Evolutionary conservation across 441 rosid genomes (phyloP).

Genomic region (Hura crepitans): DNA sequence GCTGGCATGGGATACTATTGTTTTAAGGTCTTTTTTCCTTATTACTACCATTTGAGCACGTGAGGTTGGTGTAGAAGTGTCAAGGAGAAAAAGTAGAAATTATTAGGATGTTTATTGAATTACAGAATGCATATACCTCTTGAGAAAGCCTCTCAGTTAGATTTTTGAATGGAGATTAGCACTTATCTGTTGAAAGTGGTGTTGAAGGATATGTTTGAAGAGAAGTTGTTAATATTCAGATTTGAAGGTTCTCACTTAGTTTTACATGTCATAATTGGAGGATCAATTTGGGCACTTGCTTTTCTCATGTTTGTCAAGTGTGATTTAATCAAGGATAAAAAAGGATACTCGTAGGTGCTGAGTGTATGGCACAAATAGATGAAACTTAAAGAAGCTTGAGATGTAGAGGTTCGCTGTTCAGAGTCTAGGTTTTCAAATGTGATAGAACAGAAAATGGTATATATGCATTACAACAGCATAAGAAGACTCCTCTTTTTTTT

Average conservation of each 20-base stretch:
- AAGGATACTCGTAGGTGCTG: no score
- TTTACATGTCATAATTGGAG: background rate
- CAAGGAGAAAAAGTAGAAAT: background rate
- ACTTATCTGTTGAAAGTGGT: background rate
- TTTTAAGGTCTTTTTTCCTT: no score
- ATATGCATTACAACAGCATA: background rate
- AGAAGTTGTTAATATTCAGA: background rate
- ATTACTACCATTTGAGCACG: no score
- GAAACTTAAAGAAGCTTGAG: no score
- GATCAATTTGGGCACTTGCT: no score
- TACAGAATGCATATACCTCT: background rate
- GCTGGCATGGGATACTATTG: no score
- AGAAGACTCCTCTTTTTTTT: background rate
- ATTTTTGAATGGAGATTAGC: background rate
- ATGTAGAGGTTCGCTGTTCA: no score
- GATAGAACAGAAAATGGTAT: no score
- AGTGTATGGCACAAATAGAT: no score
- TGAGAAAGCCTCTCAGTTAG: background rate
- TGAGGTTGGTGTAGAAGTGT: background rate
- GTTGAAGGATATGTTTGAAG: background rate
- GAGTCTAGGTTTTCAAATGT: no score
- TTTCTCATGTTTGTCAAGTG: no score
- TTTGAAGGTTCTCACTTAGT: background rate
- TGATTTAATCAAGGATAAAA: no score
- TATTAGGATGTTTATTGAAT: background rate